These are phyloP conservation scores for Barnettozyma californica DNA, from an alignment of 805 yeast species.

Conservation along the genomic window DNA sequence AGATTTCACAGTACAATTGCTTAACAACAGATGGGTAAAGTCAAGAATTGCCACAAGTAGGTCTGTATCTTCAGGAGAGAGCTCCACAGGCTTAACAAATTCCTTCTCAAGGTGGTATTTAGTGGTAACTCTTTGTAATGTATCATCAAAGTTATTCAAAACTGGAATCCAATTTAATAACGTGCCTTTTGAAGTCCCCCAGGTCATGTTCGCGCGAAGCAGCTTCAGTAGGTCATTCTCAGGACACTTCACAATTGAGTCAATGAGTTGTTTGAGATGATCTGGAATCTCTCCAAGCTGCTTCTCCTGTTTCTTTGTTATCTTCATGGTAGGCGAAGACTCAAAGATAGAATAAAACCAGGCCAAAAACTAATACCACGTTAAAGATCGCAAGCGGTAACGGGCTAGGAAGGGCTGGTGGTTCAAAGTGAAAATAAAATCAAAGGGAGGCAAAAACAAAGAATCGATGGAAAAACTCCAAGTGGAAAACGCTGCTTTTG, in stretches of 20 bases:
- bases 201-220: conserved; percentile 34
- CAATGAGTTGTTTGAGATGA: conserved; percentile 34
- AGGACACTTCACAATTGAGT: conserved; percentile 34
- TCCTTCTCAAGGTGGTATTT: conserved; percentile 48
- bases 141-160: conserved; percentile 67
- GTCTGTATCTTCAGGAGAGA: conserved; percentile 41
- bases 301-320: conserved; percentile 25
- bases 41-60: conserved; percentile 47
- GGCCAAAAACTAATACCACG: background rate
- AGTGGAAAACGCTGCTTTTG: background rate
- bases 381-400: background rate
- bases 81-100: conserved; percentile 39
- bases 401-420: no score
- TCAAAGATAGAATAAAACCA: background rate
- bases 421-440: background rate
- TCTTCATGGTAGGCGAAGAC: conserved; percentile 15
- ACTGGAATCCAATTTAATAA: conserved; percentile 73
- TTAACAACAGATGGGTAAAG: conserved; percentile 59
- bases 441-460: background rate
- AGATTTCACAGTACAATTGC: conserved; percentile 61
- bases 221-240: conserved; percentile 35
- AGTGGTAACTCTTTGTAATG: conserved; percentile 48
- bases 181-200: conserved; percentile 67
- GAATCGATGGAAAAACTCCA: background rate
- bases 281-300: conserved; percentile 20